A percentile compares a stretch with the other conserved stretches of the same genome.
Evolutionary conservation across 352 stramenopile genomes (phyloP).

Genomic region (Globisporangium paddicum): DNA sequence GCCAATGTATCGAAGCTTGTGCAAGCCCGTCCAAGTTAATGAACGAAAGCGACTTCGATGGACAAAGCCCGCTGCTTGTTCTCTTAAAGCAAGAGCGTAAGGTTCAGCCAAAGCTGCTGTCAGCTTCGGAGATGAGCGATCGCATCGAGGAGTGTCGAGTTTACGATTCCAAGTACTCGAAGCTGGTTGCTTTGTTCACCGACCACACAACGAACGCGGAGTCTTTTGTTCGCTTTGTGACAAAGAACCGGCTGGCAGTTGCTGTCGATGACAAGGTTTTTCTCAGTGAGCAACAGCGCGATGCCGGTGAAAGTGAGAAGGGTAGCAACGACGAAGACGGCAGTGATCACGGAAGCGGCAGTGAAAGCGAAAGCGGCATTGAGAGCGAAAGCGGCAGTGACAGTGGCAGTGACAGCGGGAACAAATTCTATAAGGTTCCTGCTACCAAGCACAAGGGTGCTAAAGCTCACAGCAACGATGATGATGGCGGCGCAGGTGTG

Average conservation of each 20-base stretch:
- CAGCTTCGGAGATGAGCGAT: conserved; percentile 23
- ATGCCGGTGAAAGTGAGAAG: conserved; percentile 9
- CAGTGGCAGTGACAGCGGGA: conserved; percentile 5
- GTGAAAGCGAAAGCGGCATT: conserved; percentile 2
- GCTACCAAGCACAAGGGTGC: background rate
- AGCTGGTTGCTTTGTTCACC: conserved; percentile 48
- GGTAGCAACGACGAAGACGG: conserved; percentile 12
- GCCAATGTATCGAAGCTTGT: conserved; percentile 30
- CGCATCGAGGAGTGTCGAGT: conserved; percentile 27
- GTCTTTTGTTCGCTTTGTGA: conserved; percentile 23
- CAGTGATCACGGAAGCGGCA: conserved; percentile 12
- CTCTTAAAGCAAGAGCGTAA: conserved; percentile 34
- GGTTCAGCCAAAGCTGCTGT: conserved; percentile 13
- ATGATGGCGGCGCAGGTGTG: background rate
- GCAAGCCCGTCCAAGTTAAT: conserved; percentile 28
- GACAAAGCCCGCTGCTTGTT: conserved; percentile 46
- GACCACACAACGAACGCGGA: conserved; percentile 30
- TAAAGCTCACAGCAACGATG: background rate
- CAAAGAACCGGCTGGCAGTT: conserved; percentile 1
- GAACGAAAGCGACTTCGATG: conserved; percentile 37
- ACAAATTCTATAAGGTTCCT: background rate
- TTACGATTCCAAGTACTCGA: conserved; percentile 35
- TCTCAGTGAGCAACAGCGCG: background rate
- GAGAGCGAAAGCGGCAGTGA: conserved; percentile 6
- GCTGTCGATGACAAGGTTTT: background rate